Base-by-base conservation (phyloP, 1,284 basidiomycete genomes). In the Apiotrichum gamsii region DNA sequence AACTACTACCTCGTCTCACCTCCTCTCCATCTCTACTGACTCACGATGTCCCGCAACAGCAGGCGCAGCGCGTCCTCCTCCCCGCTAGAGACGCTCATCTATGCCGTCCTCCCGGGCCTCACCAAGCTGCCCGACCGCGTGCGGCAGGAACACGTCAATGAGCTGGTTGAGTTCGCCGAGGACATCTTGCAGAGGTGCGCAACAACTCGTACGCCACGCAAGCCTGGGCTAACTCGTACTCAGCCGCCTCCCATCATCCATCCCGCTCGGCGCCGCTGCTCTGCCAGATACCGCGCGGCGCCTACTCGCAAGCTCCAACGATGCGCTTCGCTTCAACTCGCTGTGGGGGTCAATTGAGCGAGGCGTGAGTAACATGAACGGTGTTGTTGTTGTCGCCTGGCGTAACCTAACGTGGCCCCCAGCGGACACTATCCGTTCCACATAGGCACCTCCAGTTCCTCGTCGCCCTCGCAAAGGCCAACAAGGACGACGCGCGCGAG, bases 391-490 rank as follows among this genome's bases (percentile, higher is more conserved):
- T 28, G 11, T 11, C 20, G 16, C 13, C 25, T 1, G 23, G 18
- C 21, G 30, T 24, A 15, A 33, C 28, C 47, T 52, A 21, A 47
- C 47, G 24, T n/a, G n/a, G n/a, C 20, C 16, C n/a, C 3, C 48
- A 70, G 65, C 56, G 55, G 19, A 60, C 66, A 1, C 45, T 71
- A 1, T 58, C 61, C 23, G 57, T 55, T 14, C 70, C 64, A 16
- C 43, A 56, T 16, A 59, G 59, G 4, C 67, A 70, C 43, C 54
- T 69, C 16, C 66, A 70, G 48, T 70, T 69, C 52, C 60, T 69
- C 25, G 52, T 67, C 11, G 61, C 67, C 5, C 52, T 69, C 1
- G 67, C 67, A 2, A 45, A 47, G 9, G 46, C 60, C 4, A 52
- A 61, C 35, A 44, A 32, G 40, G 39, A n/a, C 33, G 33, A 41